Evolutionary conservation across 208 protist genomes (phyloP).

Genomic region (Angomonas deanei): DNA sequence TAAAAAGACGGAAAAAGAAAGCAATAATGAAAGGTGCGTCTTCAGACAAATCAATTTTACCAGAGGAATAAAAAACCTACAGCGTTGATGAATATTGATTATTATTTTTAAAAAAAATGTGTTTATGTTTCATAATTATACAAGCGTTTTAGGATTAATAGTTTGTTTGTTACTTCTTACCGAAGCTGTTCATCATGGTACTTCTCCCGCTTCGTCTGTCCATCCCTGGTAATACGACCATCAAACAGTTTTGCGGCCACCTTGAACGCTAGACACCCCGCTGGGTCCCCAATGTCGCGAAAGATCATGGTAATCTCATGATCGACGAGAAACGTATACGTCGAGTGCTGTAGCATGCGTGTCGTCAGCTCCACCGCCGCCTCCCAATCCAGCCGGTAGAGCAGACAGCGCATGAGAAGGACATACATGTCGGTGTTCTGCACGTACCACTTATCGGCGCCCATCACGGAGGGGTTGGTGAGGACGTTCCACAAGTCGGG

Average conservation of each 20-base stretch:
- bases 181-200: conserved; percentile 34
- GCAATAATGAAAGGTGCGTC: neutral
- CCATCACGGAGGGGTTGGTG: conserved; percentile 52
- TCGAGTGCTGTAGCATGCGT: conserved; percentile 59
- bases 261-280: conserved; percentile 81
- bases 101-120: neutral
- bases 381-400: conserved; percentile 86
- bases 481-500: conserved; percentile 68
- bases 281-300: conserved; percentile 76
- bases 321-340: conserved; percentile 83
- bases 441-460: conserved; percentile 73
- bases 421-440: conserved; percentile 83
- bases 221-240: conserved; percentile 75
- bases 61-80: neutral
- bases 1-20: neutral
- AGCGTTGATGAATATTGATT: neutral
- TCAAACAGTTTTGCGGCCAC: conserved; percentile 86
- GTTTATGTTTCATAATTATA: neutral
- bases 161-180: conserved; percentile 3
- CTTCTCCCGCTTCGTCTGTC: conserved; percentile 51
- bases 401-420: conserved; percentile 62
- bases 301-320: conserved; percentile 79
- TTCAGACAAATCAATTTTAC: neutral
- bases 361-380: conserved; percentile 72
- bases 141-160: conserved; percentile 1